These are phyloP conservation scores for Naematelia aurantialba DNA, from an alignment of 768 basidiomycete genomes.

Conservation along the genomic window DNA sequence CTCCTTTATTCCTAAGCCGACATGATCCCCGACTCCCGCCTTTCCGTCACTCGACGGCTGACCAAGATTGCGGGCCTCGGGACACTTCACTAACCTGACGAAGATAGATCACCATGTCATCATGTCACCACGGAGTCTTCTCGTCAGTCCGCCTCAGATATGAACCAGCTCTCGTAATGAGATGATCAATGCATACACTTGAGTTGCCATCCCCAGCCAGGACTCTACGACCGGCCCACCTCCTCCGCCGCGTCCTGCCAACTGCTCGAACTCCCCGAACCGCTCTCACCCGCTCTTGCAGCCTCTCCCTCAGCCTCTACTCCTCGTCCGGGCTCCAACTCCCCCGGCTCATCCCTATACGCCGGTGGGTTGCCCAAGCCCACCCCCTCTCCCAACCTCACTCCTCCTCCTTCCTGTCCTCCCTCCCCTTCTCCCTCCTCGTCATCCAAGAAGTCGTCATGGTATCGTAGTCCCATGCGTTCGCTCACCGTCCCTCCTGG, in stretches of 20 bases:
- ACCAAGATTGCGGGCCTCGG: no score
- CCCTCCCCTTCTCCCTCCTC: slow-evolving; percentile 50
- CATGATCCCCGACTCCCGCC: no score
- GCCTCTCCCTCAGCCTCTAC: background rate
- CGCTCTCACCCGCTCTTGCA: slow-evolving; percentile 16
- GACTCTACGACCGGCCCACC: slow-evolving; percentile 5
- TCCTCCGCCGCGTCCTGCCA: slow-evolving; percentile 47
- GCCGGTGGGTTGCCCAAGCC: slow-evolving; percentile 5
- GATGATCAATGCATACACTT: background rate
- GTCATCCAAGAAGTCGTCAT: slow-evolving; percentile 78
- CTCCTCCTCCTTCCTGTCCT: slow-evolving; percentile 5
- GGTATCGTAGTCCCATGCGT: slow-evolving; percentile 65
- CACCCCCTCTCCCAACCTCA: slow-evolving; percentile 5
- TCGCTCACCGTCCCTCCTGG: slow-evolving; percentile 53
- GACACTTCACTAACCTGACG: no score
- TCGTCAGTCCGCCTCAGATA: no score
- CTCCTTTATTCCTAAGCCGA: no score
- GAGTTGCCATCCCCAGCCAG: background rate
- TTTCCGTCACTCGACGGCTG: no score
- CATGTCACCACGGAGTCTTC: no score
- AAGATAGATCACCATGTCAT: no score
- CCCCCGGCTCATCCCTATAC: slow-evolving; percentile 18
- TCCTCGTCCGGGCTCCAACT: background rate
- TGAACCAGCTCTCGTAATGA: no score
- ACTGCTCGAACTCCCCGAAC: slow-evolving; percentile 23